Base-by-base conservation (phyloP, 2,329 filamentous ascomycete genomes). In the Microthyrium microscopicum region DNA sequence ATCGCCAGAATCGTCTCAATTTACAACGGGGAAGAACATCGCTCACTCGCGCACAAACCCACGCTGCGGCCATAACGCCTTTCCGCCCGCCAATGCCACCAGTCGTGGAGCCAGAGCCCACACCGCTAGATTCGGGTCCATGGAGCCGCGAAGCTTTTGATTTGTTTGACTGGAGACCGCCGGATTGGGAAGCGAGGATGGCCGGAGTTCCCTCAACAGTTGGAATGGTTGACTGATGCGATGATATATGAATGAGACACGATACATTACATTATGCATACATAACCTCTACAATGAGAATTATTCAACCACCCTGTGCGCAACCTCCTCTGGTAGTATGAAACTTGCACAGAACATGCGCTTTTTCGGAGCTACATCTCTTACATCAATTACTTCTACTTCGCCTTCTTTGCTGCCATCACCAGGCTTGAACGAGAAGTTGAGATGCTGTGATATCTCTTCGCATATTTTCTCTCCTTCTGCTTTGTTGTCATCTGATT, bases 271-370 rank as follows among this genome's bases (percentile, higher is more conserved):
- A n/a, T n/a, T n/a, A n/a, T n/a, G n/a, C n/a, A n/a, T n/a, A n/a
- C n/a, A n/a, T n/a, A n/a, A n/a, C n/a, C n/a, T n/a, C n/a, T n/a
- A n/a, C n/a, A n/a, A n/a, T n/a, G n/a, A n/a, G n/a, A n/a, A n/a
- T n/a, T n/a, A n/a, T n/a, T n/a, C n/a, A n/a, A 29, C 15, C 29
- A 8, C 15, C 26, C 20, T 29, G 19, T 20, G 94, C 11, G 85
- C 89, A 5, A 94, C 81, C 45, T 81, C 73, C 21, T 62, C 57
- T 2, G 89, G 89, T 39, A 98, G 51, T 40, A 84, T 71, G 57
- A 98, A 95, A 44, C 74, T 91, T 20, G 83, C 87, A 54, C 89
- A 95, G 55, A 87, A 95, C 85, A 94, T 94, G 50, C 78, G 71
- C 65, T 98, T 98, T 48, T 82, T 77, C 4, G 89, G 89, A 38